Conservation (phyloP, 495 filamentous ascomycete species). For the Neurospora sp. region DNA sequence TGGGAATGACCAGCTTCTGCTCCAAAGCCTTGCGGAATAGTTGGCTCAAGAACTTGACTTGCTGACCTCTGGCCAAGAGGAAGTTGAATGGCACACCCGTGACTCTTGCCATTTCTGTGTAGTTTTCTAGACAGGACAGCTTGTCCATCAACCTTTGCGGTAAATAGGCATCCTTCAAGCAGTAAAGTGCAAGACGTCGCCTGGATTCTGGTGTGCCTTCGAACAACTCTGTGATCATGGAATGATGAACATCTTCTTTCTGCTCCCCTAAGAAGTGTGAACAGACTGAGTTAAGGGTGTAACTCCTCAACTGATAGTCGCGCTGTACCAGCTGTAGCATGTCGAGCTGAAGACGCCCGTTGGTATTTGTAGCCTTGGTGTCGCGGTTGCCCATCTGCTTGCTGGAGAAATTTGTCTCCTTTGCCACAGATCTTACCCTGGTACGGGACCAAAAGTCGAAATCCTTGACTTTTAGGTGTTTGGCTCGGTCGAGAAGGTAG, state of each 20-base stretch:
- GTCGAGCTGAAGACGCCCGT: slow-evolving; percentile 88
- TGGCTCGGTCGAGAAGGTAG: slow-evolving; percentile 85
- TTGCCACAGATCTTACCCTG: slow-evolving; percentile 53
- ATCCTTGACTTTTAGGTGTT: slow-evolving; percentile 58
- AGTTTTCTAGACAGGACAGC: slow-evolving; percentile 92
- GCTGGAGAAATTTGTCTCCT: slow-evolving; percentile 79
- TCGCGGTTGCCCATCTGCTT: slow-evolving; percentile 99
- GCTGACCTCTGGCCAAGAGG: slow-evolving; percentile 83
- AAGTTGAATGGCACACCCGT: slow-evolving; percentile 97
- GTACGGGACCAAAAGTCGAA: slow-evolving; percentile 82
- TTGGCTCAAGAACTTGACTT: slow-evolving; percentile 96
- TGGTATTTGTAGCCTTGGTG: slow-evolving; percentile 86
- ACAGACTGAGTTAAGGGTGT: slow-evolving; percentile 94
- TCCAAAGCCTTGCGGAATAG: slow-evolving; percentile 91
- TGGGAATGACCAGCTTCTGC: slow-evolving; percentile 87
- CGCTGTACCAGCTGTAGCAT: slow-evolving; percentile 86
- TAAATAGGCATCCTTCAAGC: slow-evolving; percentile 94
- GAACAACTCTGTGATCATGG: slow-evolving; percentile 97
- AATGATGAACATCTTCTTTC: slow-evolving; percentile 98
- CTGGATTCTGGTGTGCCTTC: slow-evolving; percentile 90
- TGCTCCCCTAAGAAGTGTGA: slow-evolving; percentile 96
- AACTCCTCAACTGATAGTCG: slow-evolving; percentile 90
- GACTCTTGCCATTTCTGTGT: slow-evolving; percentile 99
- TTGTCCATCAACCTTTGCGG: slow-evolving; percentile 96
- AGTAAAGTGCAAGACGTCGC: slow-evolving; percentile 87